Evolutionary conservation across 179 eudicot genomes (phyloP), one percentile per base, ranked within the genome.

Genomic region (Spergularia azorica): DNA sequence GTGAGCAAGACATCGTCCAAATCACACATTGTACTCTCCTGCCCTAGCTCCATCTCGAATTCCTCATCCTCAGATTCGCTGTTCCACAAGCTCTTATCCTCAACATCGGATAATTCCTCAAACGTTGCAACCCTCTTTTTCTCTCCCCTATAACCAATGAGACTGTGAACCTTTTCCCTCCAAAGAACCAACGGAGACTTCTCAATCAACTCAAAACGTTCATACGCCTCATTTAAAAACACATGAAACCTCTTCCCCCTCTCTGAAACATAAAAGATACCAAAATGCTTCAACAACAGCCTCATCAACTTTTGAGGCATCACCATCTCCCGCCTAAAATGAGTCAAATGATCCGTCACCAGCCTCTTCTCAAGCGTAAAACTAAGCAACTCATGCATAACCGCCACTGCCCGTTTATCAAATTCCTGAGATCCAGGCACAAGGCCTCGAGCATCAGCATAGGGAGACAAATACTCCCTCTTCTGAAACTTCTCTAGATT

Each of bases 241-340:
- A 93, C 98, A 76, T 94, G 93, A 84, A 89, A 89, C 81, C 97
- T 83, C 83, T 89, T 93, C 61, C 99, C 99, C 80, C 97, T 93
- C 84, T 95, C 97, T 0, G 97, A 95, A 73, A 95, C 99, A 89
- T 95, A 95, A 79, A 95, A 94, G 57, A 95, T 91, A 14, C 97
- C 98, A 78, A 88, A 85, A 86, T 95, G 97, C 92, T 93, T 93
- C 80, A 95, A 77, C 46, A 95, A 63, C 83, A 92, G 72, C 85
- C 97, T 93, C 98, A 95, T 95, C 77, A 95, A 79, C 89, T 91
- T 95, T 83, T 93, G 97, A 26, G 98, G 98, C 97, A 95, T 90
- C 67, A 83, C 88, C 81, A 93, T 86, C 81, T 93, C 99, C 63
- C 86, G 76, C 65, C 98, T 75, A 75, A 95, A 95, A 84, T 95